Conservation (phyloP, 177 flowering plant species). For the Tripterygium wilfordii region DNA sequence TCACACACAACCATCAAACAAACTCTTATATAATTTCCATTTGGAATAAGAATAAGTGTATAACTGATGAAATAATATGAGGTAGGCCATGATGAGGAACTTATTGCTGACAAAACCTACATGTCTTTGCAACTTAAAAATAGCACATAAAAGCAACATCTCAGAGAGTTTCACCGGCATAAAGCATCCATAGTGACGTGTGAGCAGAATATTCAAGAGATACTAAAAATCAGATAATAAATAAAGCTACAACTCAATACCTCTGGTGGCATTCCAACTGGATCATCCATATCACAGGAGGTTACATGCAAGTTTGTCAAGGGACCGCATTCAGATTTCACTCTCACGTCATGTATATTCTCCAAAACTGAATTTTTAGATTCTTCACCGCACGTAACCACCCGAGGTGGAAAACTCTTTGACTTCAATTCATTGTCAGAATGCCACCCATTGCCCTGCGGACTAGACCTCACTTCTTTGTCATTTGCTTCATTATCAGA, state of each 20-base stretch:
- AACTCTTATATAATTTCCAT: too few relatives aligned
- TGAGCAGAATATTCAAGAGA: too few relatives aligned
- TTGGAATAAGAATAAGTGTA: too few relatives aligned
- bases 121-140: too few relatives aligned
- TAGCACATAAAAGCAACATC: too few relatives aligned
- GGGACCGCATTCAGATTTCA: constrained; percentile 23
- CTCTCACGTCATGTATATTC: constrained; percentile 17
- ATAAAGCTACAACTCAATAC: constrained; percentile 43
- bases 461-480: constrained; percentile 25
- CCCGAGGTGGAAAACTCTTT: constrained; percentile 49
- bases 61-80: too few relatives aligned
- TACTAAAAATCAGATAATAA: not conserved
- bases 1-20: too few relatives aligned
- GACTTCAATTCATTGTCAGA: constrained; percentile 81
- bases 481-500: constrained; percentile 76
- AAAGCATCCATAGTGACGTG: too few relatives aligned
- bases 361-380: constrained; percentile 22
- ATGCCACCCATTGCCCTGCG: constrained; percentile 59
- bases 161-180: too few relatives aligned
- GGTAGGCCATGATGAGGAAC: too few relatives aligned
- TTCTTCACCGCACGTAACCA: constrained; percentile 37
- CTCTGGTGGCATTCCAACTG: constrained; percentile 89
- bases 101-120: too few relatives aligned
- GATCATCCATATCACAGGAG: constrained; percentile 45
- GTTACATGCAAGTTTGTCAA: constrained; percentile 18